Evolutionary conservation across 1,139 yeast species (phyloP), one percentile per base, ranked within the genome.

Genomic region (Nakaseomyces glabratus): DNA sequence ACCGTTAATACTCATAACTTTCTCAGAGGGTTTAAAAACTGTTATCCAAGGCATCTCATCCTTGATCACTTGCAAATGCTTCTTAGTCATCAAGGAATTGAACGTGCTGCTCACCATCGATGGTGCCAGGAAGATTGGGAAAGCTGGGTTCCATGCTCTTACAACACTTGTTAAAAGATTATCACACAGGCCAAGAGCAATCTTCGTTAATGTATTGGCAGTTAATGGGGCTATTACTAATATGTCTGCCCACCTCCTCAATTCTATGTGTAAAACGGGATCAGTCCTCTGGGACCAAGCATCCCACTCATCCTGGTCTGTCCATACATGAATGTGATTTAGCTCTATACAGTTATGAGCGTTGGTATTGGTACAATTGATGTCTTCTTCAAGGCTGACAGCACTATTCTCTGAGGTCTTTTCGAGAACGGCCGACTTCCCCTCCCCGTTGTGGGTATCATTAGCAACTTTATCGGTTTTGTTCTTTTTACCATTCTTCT

Each of bases 31-130:
- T 51, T 74, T 78, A 52, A 90, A 69, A 12, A 90, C 76, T 42
- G 84, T 88, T 40, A 88, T 74, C 68, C 75, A 77, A 9, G 76
- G 73, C 59, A 73, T 75, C 39, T 71, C 76, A 35, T 74, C 77
- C 19, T 60, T 62, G 26, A 90, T 61, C 20, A 76, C 58, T 20
- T 62, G 62, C 39, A 88, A 61, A 49, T 90, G 97, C 48, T 78
- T 80, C 46, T 82, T 78, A 0, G 98, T 90, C 46, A 86, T 73
- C 9, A 95, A 94, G 52, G 90, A 93, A 13, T 90, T 84, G 58
- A 86, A 90, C 90, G 90, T 88, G 51, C 82, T 79, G 1, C 97
- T 86, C 52, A 90, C 88, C 97, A 90, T 88, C 1, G 97, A 95
- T 2, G 98, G 97, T 0, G 97, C 97, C 31, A 84, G 73, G 36